Conservation (phyloP, 441 rosid species). For the Pelargonium fulgidum region DNA sequence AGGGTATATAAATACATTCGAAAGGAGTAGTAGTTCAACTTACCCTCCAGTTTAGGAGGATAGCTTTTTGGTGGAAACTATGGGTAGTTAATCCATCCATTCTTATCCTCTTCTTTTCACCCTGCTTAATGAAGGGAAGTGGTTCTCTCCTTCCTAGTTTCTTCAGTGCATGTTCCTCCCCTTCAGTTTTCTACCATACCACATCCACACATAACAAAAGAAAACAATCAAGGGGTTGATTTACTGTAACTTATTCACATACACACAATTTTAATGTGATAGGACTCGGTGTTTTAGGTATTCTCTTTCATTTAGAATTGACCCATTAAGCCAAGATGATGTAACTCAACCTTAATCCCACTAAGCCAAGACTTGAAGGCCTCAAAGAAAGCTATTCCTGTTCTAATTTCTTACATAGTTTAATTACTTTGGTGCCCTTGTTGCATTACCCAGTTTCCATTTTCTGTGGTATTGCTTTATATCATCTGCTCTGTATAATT, state of each 20-base stretch:
- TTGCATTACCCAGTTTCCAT: not conserved
- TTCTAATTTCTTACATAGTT: not conserved
- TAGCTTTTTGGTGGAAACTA: not conserved
- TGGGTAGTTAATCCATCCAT: not conserved
- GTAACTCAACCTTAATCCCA: not conserved
- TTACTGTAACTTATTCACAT: no score
- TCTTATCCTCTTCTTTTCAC: not conserved
- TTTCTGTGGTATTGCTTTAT: not conserved
- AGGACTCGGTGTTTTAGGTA: not conserved
- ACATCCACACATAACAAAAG: no score
- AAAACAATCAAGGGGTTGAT: no score
- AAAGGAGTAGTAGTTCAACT: not conserved
- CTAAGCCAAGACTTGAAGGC: slow-evolving; percentile 5
- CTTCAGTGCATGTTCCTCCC: not conserved
- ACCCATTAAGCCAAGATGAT: not conserved
- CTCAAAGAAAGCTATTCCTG: not conserved
- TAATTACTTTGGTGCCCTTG: not conserved
- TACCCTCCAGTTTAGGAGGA: not conserved
- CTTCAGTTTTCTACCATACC: not conserved
- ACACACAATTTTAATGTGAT: not conserved
- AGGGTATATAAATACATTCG: no score
- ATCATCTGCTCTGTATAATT: not conserved
- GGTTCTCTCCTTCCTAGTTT: not conserved
- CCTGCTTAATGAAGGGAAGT: not conserved
- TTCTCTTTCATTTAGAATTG: not conserved